Conservation (phyloP, 495 filamentous ascomycete species). For the Tirmania nivea region DNA sequence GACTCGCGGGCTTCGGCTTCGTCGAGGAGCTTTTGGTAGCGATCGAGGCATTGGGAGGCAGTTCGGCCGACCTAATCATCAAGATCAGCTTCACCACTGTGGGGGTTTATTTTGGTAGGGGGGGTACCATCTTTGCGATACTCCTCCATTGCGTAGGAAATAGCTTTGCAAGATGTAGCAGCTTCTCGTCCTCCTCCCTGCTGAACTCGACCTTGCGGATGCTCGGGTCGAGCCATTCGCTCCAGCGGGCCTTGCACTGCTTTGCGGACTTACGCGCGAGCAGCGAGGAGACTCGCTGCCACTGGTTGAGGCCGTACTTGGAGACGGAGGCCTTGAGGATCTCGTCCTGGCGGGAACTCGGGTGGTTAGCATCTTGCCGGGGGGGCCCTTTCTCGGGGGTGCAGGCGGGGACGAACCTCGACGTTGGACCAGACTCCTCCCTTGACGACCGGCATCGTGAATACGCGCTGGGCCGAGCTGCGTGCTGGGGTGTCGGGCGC, state of each 20-base stretch:
- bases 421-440: slow-evolving; percentile 77
- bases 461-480: slow-evolving; percentile 3
- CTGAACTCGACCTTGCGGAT: slow-evolving; percentile 99
- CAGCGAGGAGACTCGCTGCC: slow-evolving; percentile 93
- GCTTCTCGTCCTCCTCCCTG: slow-evolving; percentile 93
- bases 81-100: background rate
- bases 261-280: slow-evolving; percentile 95
- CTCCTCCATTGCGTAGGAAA: slow-evolving; percentile 99
- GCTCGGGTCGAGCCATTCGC: slow-evolving; percentile 92
- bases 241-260: slow-evolving; percentile 96
- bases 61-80: slow-evolving; percentile 50
- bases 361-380: slow-evolving; percentile 14
- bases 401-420: slow-evolving; percentile 13
- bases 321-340: slow-evolving; percentile 91
- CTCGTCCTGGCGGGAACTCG: slow-evolving; percentile 40
- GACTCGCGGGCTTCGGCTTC: slow-evolving; percentile 79
- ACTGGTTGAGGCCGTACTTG: slow-evolving; percentile 96
- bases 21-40: slow-evolving; percentile 89
- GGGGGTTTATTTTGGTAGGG: background rate
- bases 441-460: slow-evolving; percentile 85
- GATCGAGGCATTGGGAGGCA: slow-evolving; percentile 86
- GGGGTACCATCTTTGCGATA: slow-evolving; percentile 53
- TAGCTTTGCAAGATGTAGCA: slow-evolving; percentile 86
- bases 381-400: too few relatives aligned
- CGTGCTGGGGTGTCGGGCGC: too few relatives aligned